phyloP scores from a whole-genome alignment of 177 flowering plant genomes.

The Telopea speciosissima region DNA sequence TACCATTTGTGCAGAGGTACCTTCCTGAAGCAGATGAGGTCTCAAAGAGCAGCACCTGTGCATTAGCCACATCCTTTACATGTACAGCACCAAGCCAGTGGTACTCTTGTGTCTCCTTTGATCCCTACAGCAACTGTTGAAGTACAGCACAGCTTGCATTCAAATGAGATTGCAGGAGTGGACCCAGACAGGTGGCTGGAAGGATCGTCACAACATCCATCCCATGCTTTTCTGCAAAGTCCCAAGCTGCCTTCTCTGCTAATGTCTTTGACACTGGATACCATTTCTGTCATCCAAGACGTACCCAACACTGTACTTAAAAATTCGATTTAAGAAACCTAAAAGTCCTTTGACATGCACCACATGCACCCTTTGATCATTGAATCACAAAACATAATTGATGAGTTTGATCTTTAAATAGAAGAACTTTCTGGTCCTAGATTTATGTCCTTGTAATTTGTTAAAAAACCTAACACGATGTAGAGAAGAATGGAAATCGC shows the following conservation, averaged over 20 bases:
- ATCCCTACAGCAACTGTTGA: slow-evolving; percentile 55
- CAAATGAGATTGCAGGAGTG: slow-evolving; percentile 52
- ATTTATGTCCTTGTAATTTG: background rate
- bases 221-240: slow-evolving; percentile 44
- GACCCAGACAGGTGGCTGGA: slow-evolving; percentile 73
- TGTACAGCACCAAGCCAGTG: slow-evolving; percentile 81
- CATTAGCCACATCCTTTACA: slow-evolving; percentile 69
- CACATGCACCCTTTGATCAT: background rate
- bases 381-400: too few relatives aligned
- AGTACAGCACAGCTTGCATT: slow-evolving; percentile 81
- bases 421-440: background rate
- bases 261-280: slow-evolving; percentile 77
- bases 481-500: too few relatives aligned
- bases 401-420: background rate
- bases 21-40: slow-evolving; percentile 59
- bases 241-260: slow-evolving; percentile 85
- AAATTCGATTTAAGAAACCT: background rate
- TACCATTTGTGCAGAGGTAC: slow-evolving; percentile 82
- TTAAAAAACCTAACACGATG: too few relatives aligned
- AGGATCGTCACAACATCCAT: slow-evolving; percentile 61
- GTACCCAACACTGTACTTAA: background rate
- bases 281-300: slow-evolving; percentile 46
- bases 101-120: slow-evolving; percentile 60
- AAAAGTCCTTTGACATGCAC: background rate
- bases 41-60: slow-evolving; percentile 53